phyloP scores from a whole-genome alignment of 345 rosid genomes.

The Eucalyptus paniculata region DNA sequence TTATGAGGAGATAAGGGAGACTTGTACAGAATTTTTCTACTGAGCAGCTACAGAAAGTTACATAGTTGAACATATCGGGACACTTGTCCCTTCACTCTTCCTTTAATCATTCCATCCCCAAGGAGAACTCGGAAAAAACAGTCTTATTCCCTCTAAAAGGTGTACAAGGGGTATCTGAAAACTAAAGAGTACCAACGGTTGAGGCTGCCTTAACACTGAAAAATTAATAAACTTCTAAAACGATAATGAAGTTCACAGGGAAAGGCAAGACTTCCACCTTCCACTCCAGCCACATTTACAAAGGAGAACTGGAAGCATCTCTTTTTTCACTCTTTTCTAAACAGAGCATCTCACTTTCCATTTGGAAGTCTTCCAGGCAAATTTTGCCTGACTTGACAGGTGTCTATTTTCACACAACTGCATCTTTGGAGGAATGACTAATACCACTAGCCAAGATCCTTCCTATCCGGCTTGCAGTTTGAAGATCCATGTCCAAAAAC shows the following conservation, averaged over 20 bases:
- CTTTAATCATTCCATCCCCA: background rate
- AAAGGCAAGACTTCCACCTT: background rate
- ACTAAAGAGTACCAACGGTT: background rate
- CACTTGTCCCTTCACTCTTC: background rate
- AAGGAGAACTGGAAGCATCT: background rate
- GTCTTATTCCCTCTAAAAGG: background rate
- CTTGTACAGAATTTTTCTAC: background rate
- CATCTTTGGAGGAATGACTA: background rate
- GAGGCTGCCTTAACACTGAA: background rate
- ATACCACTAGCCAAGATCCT: background rate
- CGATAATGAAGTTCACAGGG: background rate
- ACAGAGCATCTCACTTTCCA: background rate
- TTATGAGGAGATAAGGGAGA: background rate
- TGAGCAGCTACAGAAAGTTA: background rate
- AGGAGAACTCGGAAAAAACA: background rate
- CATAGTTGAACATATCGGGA: background rate
- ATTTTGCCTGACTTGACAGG: background rate
- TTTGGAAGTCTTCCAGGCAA: background rate
- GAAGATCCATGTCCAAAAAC: slow-evolving; percentile 34
- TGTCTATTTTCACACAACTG: background rate
- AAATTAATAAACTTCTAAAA: background rate
- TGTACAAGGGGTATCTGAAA: background rate
- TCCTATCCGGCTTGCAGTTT: slow-evolving; percentile 16
- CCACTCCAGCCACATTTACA: background rate
- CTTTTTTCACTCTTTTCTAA: background rate